Evolutionary conservation across 176 grass and related monocot species (phyloP).

Genomic region (Eragrostis nindensis): DNA sequence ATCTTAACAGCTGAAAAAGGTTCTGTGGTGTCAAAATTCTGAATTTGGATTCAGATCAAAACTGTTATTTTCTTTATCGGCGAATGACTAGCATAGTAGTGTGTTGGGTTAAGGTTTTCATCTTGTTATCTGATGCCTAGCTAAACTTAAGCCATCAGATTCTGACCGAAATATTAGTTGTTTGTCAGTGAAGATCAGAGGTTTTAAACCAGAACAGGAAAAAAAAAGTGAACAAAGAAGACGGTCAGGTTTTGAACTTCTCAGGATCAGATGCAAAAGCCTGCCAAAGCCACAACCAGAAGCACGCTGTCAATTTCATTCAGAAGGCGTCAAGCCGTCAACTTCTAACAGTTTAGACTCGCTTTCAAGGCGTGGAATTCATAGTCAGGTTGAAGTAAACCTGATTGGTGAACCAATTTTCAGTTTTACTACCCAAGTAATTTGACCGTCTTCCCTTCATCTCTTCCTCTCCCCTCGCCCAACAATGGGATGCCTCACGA

Average conservation of each 20-base stretch:
- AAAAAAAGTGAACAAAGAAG: no score
- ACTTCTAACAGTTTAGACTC: not conserved
- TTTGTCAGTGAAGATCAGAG: no score
- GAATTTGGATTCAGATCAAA: not conserved
- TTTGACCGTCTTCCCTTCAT: not conserved
- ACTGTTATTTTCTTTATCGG: no score
- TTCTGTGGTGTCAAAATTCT: not conserved
- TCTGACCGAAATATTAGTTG: no score
- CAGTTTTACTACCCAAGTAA: not conserved
- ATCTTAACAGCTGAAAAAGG: not conserved
- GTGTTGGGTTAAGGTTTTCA: no score
- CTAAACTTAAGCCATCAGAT: no score
- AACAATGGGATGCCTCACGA: no score
- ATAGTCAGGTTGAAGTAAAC: not conserved
- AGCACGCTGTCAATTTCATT: not conserved
- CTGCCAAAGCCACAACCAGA: no score
- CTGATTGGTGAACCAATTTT: not conserved
- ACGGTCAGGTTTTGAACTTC: not conserved
- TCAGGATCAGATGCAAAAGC: not conserved
- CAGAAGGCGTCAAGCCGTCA: not conserved
- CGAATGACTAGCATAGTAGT: no score
- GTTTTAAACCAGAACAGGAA: no score
- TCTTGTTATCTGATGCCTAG: no score
- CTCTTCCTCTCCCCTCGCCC: no score
- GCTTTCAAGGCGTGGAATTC: not conserved